phyloP scores from a whole-genome alignment of 305 asterid species.

The Rubia balearica region DNA sequence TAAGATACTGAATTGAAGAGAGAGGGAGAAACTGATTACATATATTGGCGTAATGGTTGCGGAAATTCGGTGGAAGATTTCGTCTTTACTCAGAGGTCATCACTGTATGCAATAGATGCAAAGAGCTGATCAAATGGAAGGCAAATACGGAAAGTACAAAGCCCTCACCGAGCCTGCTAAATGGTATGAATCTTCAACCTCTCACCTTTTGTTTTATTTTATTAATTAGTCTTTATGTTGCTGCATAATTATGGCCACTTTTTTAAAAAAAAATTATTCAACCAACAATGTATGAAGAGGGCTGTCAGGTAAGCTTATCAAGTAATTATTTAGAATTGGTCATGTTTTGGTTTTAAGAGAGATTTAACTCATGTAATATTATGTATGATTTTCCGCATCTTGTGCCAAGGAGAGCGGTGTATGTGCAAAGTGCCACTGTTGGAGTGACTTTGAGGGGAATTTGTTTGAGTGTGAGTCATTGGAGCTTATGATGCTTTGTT shows the following conservation, averaged over 20 bases:
- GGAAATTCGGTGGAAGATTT: constrained; percentile 76
- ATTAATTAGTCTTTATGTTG: not conserved
- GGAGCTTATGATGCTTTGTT: constrained; percentile 13
- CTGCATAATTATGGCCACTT: not conserved
- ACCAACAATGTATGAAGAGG: constrained; percentile 89
- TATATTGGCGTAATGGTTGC: constrained; percentile 11
- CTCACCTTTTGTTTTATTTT: too few relatives aligned
- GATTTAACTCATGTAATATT: not conserved
- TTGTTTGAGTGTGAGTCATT: not conserved
- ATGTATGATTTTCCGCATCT: constrained; percentile 32
- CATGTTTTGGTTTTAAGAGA: not conserved
- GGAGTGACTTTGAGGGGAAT: not conserved
- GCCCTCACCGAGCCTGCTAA: constrained; percentile 74
- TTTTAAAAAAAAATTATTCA: constrained; percentile 17
- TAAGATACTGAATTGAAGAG: not conserved
- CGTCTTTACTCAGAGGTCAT: constrained; percentile 79
- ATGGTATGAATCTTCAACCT: constrained; percentile 31
- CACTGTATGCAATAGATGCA: constrained; percentile 78
- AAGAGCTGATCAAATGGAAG: constrained; percentile 87
- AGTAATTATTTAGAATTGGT: not conserved
- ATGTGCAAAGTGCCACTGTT: constrained; percentile 83
- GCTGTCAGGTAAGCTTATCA: constrained; percentile 94
- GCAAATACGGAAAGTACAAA: constrained; percentile 83
- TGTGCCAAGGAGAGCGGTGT: constrained; percentile 88
- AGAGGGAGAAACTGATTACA: not conserved